Conservation (phyloP, 345 rosid genomes). For the Pistacia vera region DNA sequence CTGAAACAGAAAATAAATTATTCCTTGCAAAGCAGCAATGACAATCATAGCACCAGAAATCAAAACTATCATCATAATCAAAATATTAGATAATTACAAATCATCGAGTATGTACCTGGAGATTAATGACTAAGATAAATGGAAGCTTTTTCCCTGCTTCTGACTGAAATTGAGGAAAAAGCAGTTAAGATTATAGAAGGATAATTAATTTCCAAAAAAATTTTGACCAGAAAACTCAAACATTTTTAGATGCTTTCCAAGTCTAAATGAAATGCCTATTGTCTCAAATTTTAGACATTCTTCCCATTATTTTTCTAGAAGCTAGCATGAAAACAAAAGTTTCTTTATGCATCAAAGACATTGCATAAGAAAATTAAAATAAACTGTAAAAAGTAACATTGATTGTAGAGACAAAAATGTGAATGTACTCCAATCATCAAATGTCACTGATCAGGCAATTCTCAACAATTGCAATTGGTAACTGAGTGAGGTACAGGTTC, state of each 20-base stretch:
- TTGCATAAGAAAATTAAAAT: not conserved
- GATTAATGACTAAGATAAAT: conserved; percentile 79
- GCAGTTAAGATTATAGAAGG: conserved; percentile 12
- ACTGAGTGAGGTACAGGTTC: not conserved
- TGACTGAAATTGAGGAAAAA: conserved; percentile 55
- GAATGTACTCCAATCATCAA: not conserved
- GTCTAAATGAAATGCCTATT: not conserved
- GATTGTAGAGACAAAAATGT: not conserved
- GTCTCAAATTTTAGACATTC: not conserved
- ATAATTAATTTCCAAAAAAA: not conserved
- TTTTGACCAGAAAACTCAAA: not conserved
- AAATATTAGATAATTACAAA: not conserved
- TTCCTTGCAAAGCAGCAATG: conserved; percentile 10
- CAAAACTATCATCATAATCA: not conserved
- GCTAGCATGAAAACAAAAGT: not conserved
- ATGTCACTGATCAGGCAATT: not conserved
- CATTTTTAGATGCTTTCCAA: conserved; percentile 3
- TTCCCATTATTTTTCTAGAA: conserved; percentile 1
- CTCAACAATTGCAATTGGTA: not conserved
- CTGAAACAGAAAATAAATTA: conserved; percentile 40
- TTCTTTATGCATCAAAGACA: not conserved
- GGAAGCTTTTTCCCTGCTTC: conserved; percentile 92
- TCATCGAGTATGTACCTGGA: conserved; percentile 57
- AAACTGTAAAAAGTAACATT: not conserved
- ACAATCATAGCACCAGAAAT: conserved; percentile 1